phyloP scores from a whole-genome alignment of 192 early-diverging fungal species.

The Chytriomyces confervae region DNA sequence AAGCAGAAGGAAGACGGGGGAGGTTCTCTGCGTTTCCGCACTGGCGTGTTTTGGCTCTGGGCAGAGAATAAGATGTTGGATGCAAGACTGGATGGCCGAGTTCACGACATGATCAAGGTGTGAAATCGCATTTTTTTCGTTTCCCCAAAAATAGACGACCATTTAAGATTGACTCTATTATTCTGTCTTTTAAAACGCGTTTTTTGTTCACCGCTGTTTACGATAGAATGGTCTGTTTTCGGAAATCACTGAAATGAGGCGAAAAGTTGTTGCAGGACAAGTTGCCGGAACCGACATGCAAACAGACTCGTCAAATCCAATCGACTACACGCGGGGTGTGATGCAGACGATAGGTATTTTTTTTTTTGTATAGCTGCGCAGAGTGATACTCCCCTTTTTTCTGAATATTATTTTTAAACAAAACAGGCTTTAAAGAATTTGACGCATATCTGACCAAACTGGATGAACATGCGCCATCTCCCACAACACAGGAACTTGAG shows the following conservation, averaged over 20 bases:
- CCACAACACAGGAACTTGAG: slow-evolving; percentile 43
- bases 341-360: slow-evolving; percentile 74
- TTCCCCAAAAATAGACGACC: neutral
- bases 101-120: slow-evolving; percentile 90
- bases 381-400: slow-evolving; percentile 16
- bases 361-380: neutral
- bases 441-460: slow-evolving; percentile 67
- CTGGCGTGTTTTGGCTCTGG: slow-evolving; percentile 89
- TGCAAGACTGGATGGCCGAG: slow-evolving; percentile 79
- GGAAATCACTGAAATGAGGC: slow-evolving; percentile 57
- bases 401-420: too few species aligned
- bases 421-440: slow-evolving; percentile 86
- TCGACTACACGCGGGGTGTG: slow-evolving; percentile 67
- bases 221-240: slow-evolving; percentile 52
- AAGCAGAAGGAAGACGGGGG: slow-evolving; percentile 57
- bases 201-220: neutral
- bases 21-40: slow-evolving; percentile 57
- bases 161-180: too few species aligned
- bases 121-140: slow-evolving; percentile 46
- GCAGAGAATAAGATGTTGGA: slow-evolving; percentile 71
- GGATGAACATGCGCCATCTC: slow-evolving; percentile 17
- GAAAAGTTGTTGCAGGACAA: slow-evolving; percentile 43
- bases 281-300: slow-evolving; percentile 42
- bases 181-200: too few species aligned
- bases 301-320: neutral